A percentile compares a stretch with the other conserved stretches of the same genome.
These are phyloP conservation scores for Xerocomellus amylosporus DNA, from an alignment of 768 basidiomycete genomes.

Conservation along the genomic window DNA sequence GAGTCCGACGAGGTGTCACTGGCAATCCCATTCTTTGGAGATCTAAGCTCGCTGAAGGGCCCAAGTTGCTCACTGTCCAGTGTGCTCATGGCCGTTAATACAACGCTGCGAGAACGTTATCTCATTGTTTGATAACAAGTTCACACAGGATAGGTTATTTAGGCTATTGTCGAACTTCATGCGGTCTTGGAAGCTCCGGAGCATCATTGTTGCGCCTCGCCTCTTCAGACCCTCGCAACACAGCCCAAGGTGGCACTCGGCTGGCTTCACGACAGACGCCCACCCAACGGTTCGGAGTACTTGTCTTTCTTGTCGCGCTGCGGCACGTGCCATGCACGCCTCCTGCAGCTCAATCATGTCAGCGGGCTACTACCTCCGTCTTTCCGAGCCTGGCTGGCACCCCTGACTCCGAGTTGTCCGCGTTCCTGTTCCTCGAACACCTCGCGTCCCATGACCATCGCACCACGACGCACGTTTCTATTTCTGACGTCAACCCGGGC, in stretches of 20 bases:
- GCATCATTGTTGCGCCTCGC: not conserved
- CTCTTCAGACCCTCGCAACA: not conserved
- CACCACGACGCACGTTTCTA: slow-evolving; percentile 2
- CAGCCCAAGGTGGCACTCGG: slow-evolving; percentile 43
- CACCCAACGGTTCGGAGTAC: slow-evolving; percentile 59
- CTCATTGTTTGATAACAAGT: no score
- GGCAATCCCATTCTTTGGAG: not conserved
- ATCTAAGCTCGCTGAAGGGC: not conserved
- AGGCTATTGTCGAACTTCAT: no score
- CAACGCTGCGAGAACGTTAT: not conserved
- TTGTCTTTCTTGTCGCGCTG: slow-evolving; percentile 67
- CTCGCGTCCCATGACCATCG: not conserved
- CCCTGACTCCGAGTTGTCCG: no score
- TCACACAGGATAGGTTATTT: no score
- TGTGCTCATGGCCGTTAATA: slow-evolving; percentile 3
- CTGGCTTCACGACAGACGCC: slow-evolving; percentile 55
- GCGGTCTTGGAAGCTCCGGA: no score
- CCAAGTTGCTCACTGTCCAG: not conserved
- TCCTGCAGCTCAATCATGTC: not conserved
- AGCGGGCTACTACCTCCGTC: not conserved
- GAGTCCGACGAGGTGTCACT: not conserved
- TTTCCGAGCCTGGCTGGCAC: no score
- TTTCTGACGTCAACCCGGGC: not conserved
- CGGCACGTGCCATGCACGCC: slow-evolving; percentile 38
- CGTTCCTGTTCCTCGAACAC: not conserved